These are phyloP conservation scores for Cryphonectria japonica DNA, from an alignment of 2,329 filamentous ascomycete species.

Conservation along the genomic window DNA sequence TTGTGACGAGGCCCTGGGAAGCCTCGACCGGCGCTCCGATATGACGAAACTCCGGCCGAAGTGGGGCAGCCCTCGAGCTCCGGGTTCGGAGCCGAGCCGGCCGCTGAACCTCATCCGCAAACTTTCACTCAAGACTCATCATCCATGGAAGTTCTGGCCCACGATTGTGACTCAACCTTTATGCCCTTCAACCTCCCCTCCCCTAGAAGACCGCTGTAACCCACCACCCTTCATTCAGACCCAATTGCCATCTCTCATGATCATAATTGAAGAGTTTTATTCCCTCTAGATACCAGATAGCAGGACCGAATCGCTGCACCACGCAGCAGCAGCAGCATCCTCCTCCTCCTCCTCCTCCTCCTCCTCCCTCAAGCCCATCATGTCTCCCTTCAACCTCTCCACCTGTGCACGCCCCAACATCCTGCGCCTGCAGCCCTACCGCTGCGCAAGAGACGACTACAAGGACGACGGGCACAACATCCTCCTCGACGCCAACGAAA, in stretches of 20 bases:
- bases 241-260: neutral
- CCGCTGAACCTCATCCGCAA: conserved; percentile 6
- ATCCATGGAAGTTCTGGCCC: neutral
- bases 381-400: conserved; percentile 72
- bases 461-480: conserved; percentile 97
- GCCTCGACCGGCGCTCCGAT: neutral
- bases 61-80: conserved; percentile 17
- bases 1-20: neutral
- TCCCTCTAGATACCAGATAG: neutral
- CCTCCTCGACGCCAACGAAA: conserved; percentile 97
- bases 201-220: neutral
- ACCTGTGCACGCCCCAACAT: conserved; percentile 80
- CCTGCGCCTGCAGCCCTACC: conserved; percentile 74
- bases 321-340: neutral
- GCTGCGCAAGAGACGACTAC: conserved; percentile 90
- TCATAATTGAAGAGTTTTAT: neutral
- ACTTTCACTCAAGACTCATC: conserved; percentile 12
- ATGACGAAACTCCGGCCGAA: conserved; percentile 8
- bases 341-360: too few relatives aligned
- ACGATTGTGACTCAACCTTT: conserved; percentile 27
- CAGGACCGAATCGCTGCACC: neutral
- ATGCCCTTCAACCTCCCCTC: neutral
- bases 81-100: conserved; percentile 27
- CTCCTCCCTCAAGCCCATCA: conserved; percentile 34
- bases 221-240: neutral